A percentile compares a stretch with the other conserved stretches of the same genome.
These are phyloP conservation scores for Apiotrichum porosum DNA, from an alignment of 1,284 basidiomycete species.

Conservation along the genomic window DNA sequence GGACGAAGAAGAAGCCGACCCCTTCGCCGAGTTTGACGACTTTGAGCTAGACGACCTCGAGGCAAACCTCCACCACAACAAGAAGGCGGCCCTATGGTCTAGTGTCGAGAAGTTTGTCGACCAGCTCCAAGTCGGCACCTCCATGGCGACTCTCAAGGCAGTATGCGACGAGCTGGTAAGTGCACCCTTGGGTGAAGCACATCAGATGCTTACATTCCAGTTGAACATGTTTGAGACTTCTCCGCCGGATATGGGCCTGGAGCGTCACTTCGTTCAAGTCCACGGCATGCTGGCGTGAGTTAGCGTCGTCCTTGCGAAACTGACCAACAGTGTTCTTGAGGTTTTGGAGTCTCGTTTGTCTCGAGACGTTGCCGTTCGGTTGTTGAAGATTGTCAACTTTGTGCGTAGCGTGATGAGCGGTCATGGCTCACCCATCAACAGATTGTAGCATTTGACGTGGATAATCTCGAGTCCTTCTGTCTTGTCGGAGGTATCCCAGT, in stretches of 20 bases:
- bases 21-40: constrained; percentile 89
- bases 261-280: constrained; percentile 77
- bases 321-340: constrained; percentile 74
- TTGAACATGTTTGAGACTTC: constrained; percentile 62
- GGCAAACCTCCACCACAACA: constrained; percentile 81
- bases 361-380: constrained; percentile 73
- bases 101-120: constrained; percentile 80
- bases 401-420: no score
- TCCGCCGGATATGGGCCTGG: constrained; percentile 66
- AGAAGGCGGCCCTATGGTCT: constrained; percentile 76
- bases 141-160: background rate
- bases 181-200: constrained; percentile 6
- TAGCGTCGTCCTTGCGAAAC: no score
- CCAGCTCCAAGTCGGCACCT: constrained; percentile 64
- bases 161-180: constrained; percentile 78
- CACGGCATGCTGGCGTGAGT: constrained; percentile 81
- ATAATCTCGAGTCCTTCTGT: constrained; percentile 90
- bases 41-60: constrained; percentile 79
- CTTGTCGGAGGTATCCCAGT: constrained; percentile 88
- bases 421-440: constrained; percentile 42
- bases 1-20: constrained; percentile 87
- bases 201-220: background rate
- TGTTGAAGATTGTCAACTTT: constrained; percentile 84
- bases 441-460: constrained; percentile 81
- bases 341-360: constrained; percentile 76